Conservation (phyloP, 176 grass and related monocot genomes). For the Metroxylon sagu region DNA sequence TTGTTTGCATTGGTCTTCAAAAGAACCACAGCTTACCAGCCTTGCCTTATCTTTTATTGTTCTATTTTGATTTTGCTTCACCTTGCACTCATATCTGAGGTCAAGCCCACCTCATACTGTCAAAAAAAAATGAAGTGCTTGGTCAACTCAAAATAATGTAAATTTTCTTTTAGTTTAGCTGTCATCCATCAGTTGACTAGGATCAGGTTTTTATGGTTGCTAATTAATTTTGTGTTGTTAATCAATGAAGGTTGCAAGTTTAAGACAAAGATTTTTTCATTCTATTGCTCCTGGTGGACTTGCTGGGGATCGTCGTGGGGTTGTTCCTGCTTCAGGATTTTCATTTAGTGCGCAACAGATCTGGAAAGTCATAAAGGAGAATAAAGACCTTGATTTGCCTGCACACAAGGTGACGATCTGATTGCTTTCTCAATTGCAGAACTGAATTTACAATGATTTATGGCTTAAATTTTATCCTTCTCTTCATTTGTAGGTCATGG, state of each 20-base stretch:
- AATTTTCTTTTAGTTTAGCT: too few relatives aligned
- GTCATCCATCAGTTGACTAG: too few relatives aligned
- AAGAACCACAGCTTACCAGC: too few relatives aligned
- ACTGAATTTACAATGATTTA: background rate
- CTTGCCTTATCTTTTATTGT: too few relatives aligned
- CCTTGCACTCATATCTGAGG: too few relatives aligned
- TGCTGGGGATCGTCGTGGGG: conserved; percentile 87
- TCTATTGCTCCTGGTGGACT: conserved; percentile 94
- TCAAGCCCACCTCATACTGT: too few relatives aligned
- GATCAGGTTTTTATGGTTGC: too few relatives aligned
- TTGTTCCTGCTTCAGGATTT: conserved; percentile 94
- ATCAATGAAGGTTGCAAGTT: conserved; percentile 50
- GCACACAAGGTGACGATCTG: conserved; percentile 78
- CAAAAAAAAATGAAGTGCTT: too few relatives aligned
- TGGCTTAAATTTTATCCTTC: background rate
- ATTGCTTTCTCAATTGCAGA: background rate
- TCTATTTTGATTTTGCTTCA: too few relatives aligned
- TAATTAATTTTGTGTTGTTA: too few relatives aligned
- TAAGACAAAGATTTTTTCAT: conserved; percentile 93
- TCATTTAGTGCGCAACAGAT: conserved; percentile 93
- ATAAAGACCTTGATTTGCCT: conserved; percentile 96
- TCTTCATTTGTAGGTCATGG: conserved; percentile 77
- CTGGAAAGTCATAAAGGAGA: conserved; percentile 98
- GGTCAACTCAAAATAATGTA: too few relatives aligned
- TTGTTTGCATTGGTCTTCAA: too few relatives aligned